phyloP scores from a whole-genome alignment of 371 early-diverging fungal species.

The Mortierella sp. region DNA sequence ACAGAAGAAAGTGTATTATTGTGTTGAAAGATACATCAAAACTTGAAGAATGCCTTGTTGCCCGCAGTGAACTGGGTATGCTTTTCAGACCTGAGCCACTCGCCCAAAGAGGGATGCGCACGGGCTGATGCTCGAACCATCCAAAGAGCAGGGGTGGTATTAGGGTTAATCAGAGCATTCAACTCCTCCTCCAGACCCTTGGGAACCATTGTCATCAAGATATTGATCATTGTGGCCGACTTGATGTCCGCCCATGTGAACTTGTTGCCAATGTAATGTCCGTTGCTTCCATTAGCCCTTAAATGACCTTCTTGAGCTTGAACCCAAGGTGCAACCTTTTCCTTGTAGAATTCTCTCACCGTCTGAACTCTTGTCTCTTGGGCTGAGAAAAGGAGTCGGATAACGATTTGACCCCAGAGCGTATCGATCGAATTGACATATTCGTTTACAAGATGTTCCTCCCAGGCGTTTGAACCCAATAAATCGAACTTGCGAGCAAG shows the following conservation, averaged over 20 bases:
- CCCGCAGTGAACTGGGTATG: not conserved
- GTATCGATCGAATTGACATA: not conserved
- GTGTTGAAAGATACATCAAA: too few species aligned
- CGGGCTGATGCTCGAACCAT: constrained; percentile 12
- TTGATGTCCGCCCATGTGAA: constrained; percentile 20
- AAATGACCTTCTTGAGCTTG: constrained; percentile 2
- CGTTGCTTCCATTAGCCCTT: constrained; percentile 12
- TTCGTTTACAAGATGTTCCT: constrained; percentile 8
- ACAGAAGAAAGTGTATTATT: too few species aligned
- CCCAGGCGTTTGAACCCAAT: constrained; percentile 14
- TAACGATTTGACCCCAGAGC: not conserved
- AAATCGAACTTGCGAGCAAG: constrained; percentile 19
- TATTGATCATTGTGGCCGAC: constrained; percentile 9
- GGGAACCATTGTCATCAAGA: constrained; percentile 10
- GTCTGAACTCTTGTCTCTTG: not conserved
- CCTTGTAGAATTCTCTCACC: constrained; percentile 1
- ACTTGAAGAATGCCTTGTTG: not conserved
- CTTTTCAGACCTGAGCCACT: not conserved
- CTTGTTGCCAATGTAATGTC: constrained; percentile 15
- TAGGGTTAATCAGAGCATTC: constrained; percentile 11
- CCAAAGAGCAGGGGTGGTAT: constrained; percentile 20
- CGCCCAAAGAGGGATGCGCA: not conserved
- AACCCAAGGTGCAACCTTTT: not conserved
- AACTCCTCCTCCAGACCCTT: not conserved
- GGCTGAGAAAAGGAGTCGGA: not conserved